These are phyloP conservation scores for Sambucus nigra DNA, from an alignment of 129 eudicot genomes.

Conservation along the genomic window DNA sequence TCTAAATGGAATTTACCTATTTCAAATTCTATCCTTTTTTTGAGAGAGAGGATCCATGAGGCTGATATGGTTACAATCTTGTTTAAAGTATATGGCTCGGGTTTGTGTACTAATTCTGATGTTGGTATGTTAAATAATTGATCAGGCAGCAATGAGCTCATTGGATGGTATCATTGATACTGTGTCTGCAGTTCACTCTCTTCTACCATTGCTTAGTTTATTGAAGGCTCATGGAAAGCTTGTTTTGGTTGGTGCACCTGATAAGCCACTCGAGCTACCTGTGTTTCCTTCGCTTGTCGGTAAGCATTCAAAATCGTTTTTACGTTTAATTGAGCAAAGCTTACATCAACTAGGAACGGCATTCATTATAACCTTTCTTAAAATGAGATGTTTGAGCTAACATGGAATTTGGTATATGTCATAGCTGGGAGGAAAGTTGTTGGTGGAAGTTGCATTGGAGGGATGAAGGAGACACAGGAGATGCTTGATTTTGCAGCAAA, in stretches of 20 bases:
- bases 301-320: not conserved
- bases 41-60: too few species aligned
- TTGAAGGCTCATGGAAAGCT: slow-evolving; percentile 12
- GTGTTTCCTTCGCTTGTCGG: too few species aligned
- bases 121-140: not conserved
- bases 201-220: not conserved
- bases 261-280: too few species aligned
- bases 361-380: not conserved
- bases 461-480: too few species aligned
- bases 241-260: slow-evolving; percentile 11
- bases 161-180: too few species aligned
- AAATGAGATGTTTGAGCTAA: not conserved
- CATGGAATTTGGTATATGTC: not conserved
- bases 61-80: too few species aligned
- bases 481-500: too few species aligned
- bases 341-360: not conserved
- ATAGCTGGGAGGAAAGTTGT: slow-evolving; percentile 2
- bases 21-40: too few species aligned
- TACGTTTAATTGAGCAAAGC: not conserved
- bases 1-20: too few species aligned
- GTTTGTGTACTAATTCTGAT: not conserved
- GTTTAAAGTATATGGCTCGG: too few species aligned
- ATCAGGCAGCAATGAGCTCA: slow-evolving; percentile 6
- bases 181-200: slow-evolving; percentile 8
- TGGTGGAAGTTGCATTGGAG: slow-evolving; percentile 2